Conservation (phyloP, 2,329 filamentous ascomycete genomes). For the Nothomitra cinnamomea region DNA sequence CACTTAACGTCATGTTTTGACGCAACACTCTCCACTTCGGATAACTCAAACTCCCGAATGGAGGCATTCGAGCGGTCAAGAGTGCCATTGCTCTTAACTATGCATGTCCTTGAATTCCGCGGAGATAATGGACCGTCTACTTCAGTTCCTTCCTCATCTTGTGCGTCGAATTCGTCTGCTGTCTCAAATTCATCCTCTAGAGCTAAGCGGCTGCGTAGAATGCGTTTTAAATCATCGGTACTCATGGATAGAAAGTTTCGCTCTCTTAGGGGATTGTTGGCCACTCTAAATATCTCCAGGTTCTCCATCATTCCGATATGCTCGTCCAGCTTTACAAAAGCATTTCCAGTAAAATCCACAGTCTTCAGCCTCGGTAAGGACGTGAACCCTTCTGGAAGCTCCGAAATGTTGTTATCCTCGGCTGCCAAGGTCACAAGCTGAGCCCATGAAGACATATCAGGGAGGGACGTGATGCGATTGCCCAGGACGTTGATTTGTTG, state of each 20-base stretch:
- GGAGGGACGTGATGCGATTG: conserved; percentile 60
- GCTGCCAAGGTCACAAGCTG: conserved; percentile 56
- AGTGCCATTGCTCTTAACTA: conserved; percentile 39
- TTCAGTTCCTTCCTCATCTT: conserved; percentile 21
- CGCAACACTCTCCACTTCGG: conserved; percentile 28
- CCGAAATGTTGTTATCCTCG: conserved; percentile 64
- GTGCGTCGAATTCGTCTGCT: conserved; percentile 3
- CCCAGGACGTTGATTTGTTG: conserved; percentile 60
- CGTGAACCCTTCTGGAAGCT: conserved; percentile 61
- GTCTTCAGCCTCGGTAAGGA: conserved; percentile 50
- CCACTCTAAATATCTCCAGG: conserved; percentile 57
- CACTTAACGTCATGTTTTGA: conserved; percentile 31
- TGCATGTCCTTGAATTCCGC: conserved; percentile 21
- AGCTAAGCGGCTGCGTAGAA: conserved; percentile 48
- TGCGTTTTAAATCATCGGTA: conserved; percentile 65
- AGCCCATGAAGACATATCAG: conserved; percentile 57
- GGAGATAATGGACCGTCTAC: conserved; percentile 29
- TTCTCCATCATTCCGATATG: conserved; percentile 65
- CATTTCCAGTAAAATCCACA: conserved; percentile 73
- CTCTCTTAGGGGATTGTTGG: conserved; percentile 80
- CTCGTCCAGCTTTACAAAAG: conserved; percentile 58
- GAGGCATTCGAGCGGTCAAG: conserved; percentile 55
- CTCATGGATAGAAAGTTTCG: conserved; percentile 69
- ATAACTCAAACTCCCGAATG: conserved; percentile 35
- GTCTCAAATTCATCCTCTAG: conserved; percentile 21